Percentiles rank a stretch among this genome's conserved stretches.
These are phyloP conservation scores for Phytopythium aichiense DNA, from an alignment of 352 stramenopile genomes.

Conservation along the genomic window DNA sequence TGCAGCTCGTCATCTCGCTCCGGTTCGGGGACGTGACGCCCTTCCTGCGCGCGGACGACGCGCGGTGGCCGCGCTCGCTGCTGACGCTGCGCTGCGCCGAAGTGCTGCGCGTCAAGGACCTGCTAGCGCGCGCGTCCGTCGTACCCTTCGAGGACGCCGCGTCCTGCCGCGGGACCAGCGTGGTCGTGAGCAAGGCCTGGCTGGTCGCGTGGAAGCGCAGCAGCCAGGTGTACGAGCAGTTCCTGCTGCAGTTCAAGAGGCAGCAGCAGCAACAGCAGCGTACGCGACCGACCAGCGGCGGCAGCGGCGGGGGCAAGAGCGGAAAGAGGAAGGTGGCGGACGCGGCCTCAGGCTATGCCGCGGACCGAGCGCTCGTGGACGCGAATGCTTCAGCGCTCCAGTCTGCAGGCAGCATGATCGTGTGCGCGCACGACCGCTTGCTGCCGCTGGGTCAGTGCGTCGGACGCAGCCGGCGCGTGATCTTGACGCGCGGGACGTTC, in stretches of 20 bases:
- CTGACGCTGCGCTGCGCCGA: slow-evolving; percentile 57
- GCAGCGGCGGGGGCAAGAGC: slow-evolving; percentile 16
- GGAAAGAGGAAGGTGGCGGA: background rate
- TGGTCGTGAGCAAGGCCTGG: slow-evolving; percentile 75
- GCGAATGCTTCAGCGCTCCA: slow-evolving; percentile 30
- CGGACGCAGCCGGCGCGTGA: slow-evolving; percentile 47
- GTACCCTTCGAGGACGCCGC: slow-evolving; percentile 39
- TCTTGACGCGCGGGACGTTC: slow-evolving; percentile 44
- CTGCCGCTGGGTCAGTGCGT: slow-evolving; percentile 57
- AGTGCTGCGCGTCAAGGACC: slow-evolving; percentile 55
- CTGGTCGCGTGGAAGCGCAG: slow-evolving; percentile 70
- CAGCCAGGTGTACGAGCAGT: slow-evolving; percentile 69
- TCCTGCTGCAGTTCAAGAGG: slow-evolving; percentile 71
- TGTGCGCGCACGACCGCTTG: slow-evolving; percentile 59
- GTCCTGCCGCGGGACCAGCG: slow-evolving; percentile 25
- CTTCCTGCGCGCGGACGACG: slow-evolving; percentile 48
- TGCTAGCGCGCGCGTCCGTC: slow-evolving; percentile 31
- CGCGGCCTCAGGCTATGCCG: background rate
- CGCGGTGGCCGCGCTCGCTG: slow-evolving; percentile 55
- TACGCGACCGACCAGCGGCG: slow-evolving; percentile 14
- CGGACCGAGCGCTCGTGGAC: slow-evolving; percentile 17
- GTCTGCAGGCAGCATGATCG: slow-evolving; percentile 43
- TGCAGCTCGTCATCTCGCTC: slow-evolving; percentile 55
- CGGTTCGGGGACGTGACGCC: slow-evolving; percentile 45
- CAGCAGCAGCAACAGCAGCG: slow-evolving; percentile 55